phyloP scores from a whole-genome alignment of 2,329 filamentous ascomycete species.

The Alternaria brassicicola region DNA sequence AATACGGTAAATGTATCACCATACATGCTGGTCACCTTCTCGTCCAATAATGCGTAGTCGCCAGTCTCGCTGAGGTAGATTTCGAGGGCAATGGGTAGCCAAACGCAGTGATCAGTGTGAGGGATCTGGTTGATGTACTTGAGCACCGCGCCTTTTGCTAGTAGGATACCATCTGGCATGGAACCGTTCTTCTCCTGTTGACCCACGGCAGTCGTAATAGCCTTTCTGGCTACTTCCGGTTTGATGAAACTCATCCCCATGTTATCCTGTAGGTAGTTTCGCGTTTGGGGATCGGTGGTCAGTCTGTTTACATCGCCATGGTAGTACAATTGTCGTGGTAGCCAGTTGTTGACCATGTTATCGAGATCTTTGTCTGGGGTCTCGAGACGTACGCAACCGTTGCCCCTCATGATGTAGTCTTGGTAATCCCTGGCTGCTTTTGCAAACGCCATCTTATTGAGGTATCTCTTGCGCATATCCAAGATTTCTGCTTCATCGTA shows the following conservation, averaged over 20 bases:
- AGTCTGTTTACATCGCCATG: conserved; percentile 65
- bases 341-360: conserved; percentile 66
- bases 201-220: conserved; percentile 58
- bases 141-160: conserved; percentile 61
- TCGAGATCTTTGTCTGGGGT: conserved; percentile 62
- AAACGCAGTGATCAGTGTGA: conserved; percentile 65
- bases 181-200: conserved; percentile 63
- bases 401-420: conserved; percentile 58
- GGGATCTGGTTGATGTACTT: conserved; percentile 68
- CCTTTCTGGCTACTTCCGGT: conserved; percentile 56
- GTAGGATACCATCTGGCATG: conserved; percentile 64
- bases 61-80: conserved; percentile 62
- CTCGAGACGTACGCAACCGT: conserved; percentile 59
- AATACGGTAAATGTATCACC: conserved; percentile 59
- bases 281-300: conserved; percentile 64
- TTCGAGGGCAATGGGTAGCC: conserved; percentile 62
- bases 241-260: conserved; percentile 66
- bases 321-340: conserved; percentile 64
- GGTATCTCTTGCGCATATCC: conserved; percentile 55
- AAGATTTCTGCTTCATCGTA: conserved; percentile 59
- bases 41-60: conserved; percentile 59
- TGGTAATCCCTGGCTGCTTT: conserved; percentile 57
- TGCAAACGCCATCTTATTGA: conserved; percentile 58
- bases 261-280: conserved; percentile 66
- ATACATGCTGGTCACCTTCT: conserved; percentile 51